Evolutionary conservation across 345 rosid species (phyloP).

Genomic region (Sisymbrium altissimum): DNA sequence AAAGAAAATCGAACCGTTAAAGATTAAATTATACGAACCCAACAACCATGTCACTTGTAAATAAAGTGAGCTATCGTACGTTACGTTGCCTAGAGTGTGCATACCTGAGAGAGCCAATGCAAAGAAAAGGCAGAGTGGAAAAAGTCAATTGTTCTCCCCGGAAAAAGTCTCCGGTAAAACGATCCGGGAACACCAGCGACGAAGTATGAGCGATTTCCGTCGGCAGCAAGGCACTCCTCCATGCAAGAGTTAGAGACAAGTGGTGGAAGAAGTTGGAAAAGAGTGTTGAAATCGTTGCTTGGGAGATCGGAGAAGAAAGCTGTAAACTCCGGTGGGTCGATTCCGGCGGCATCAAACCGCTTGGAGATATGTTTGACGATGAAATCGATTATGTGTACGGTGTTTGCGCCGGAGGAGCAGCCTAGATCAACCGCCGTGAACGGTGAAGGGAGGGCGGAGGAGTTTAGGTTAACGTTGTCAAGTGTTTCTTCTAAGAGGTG

Average conservation of each 20-base stretch:
- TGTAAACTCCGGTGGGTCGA: conserved; percentile 68
- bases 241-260: conserved; percentile 56
- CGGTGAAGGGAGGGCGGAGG: conserved; percentile 43
- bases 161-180: conserved; percentile 79
- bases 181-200: conserved; percentile 92
- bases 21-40: not conserved
- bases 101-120: conserved; percentile 98
- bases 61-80: not conserved
- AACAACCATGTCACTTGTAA: not conserved
- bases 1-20: not conserved
- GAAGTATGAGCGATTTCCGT: conserved; percentile 69
- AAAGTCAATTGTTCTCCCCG: conserved; percentile 67
- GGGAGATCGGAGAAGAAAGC: conserved; percentile 94
- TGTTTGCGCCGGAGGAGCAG: conserved; percentile 80
- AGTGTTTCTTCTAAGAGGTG: conserved; percentile 86
- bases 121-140: conserved; percentile 92
- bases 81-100: not conserved
- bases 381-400: conserved; percentile 56
- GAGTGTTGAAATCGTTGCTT: conserved; percentile 91
- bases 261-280: conserved; percentile 86
- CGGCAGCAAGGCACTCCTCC: conserved; percentile 82
- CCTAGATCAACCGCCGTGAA: conserved; percentile 91
- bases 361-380: conserved; percentile 80
- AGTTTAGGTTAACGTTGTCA: conserved; percentile 54
- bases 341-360: conserved; percentile 54